Percentiles rank a stretch among this genome's conserved stretches.
These are phyloP conservation scores for Geosmithia flava DNA, from an alignment of 2,329 filamentous ascomycete species.

Conservation along the genomic window DNA sequence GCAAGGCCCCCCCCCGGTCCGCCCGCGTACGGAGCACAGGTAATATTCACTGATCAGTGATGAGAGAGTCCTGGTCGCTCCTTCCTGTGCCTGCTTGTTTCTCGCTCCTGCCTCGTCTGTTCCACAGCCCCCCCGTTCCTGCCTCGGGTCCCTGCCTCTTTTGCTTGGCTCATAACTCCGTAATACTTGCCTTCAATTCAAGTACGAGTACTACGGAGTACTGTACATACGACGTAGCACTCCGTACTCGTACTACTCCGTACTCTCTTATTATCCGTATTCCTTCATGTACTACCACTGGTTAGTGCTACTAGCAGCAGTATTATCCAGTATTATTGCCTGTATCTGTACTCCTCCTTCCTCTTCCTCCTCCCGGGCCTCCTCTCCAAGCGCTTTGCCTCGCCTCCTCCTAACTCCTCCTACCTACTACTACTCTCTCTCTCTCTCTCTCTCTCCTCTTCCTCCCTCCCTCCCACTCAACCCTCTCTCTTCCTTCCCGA, in stretches of 20 bases:
- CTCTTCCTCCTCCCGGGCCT: neutral
- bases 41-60: too few species aligned
- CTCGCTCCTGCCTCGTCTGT: neutral
- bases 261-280: too few species aligned
- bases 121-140: neutral
- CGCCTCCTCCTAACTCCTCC: neutral
- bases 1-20: too few species aligned
- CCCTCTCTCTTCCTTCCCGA: neutral
- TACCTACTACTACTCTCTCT: neutral
- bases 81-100: neutral
- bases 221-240: too few species aligned
- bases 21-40: too few species aligned
- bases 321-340: neutral
- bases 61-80: too few species aligned
- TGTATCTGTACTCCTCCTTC: neutral
- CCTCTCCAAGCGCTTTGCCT: neutral
- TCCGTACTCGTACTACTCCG: too few species aligned
- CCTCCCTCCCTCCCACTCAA: neutral
- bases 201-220: neutral
- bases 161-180: neutral
- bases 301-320: too few species aligned
- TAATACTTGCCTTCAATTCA: too few species aligned
- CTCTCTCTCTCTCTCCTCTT: neutral
- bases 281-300: too few species aligned
- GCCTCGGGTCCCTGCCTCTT: neutral